These are phyloP conservation scores for Phylloporus rhodoxanthus DNA, from an alignment of 768 basidiomycete genomes.

Conservation along the genomic window DNA sequence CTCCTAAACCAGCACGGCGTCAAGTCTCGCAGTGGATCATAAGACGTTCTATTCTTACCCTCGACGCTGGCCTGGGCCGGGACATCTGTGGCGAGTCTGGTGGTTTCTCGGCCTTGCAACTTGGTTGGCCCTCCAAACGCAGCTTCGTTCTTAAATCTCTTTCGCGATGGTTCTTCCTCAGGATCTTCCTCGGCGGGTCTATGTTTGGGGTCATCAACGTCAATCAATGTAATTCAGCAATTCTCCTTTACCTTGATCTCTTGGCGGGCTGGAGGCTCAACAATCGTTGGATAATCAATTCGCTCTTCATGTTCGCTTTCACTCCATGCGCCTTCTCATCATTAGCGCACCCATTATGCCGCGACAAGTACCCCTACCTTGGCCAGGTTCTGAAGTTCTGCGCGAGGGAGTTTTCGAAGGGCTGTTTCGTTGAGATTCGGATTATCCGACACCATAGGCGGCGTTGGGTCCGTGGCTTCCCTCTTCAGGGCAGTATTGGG, in stretches of 20 bases:
- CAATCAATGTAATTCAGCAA: background rate
- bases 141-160: slow-evolving; percentile 7
- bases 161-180: slow-evolving; percentile 12
- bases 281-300: slow-evolving; percentile 21
- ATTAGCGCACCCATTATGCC: background rate
- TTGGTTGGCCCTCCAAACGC: background rate
- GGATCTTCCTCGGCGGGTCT: slow-evolving; percentile 8
- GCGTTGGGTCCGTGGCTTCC: background rate
- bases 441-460: background rate
- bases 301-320: slow-evolving; percentile 25
- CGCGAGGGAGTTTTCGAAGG: slow-evolving; percentile 23
- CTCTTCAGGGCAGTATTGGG: background rate
- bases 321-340: slow-evolving; percentile 13
- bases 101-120: background rate
- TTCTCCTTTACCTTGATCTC: slow-evolving; percentile 9
- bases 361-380: slow-evolving; percentile 11
- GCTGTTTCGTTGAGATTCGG: slow-evolving; percentile 7
- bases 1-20: background rate
- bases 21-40: background rate
- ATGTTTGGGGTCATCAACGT: background rate
- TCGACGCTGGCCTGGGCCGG: background rate
- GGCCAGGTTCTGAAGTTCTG: slow-evolving; percentile 23
- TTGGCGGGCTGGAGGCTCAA: slow-evolving; percentile 7
- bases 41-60: background rate
- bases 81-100: background rate